Conservation (phyloP, 371 early-diverging fungal species). For the Paraphysoderma sedebokerense region DNA sequence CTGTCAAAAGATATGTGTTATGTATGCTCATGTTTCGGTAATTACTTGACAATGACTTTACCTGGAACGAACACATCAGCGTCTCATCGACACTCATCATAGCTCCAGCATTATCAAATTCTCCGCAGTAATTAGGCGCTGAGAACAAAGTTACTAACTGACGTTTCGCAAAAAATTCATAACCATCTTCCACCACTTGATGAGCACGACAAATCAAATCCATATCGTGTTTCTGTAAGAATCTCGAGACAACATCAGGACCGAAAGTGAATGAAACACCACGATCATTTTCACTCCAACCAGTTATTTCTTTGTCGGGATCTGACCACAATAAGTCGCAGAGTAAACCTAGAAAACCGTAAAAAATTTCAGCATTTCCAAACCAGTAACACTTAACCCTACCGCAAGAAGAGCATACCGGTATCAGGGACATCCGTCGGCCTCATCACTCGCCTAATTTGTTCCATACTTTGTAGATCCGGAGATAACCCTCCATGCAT, state of each 20-base stretch:
- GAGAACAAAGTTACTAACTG: conserved; percentile 88
- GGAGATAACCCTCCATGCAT: conserved; percentile 97
- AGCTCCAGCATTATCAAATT: conserved; percentile 91
- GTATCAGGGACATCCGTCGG: conserved; percentile 94
- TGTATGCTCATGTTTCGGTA: conserved; percentile 10
- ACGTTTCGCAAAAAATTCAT: conserved; percentile 85
- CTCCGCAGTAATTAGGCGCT: conserved; percentile 92
- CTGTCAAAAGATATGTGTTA: not conserved
- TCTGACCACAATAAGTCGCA: conserved; percentile 96
- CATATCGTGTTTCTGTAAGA: conserved; percentile 81
- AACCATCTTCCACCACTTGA: conserved; percentile 92
- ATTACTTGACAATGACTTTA: conserved; percentile 2
- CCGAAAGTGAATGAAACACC: conserved; percentile 86
- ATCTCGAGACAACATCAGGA: conserved; percentile 64
- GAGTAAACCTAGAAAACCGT: conserved; percentile 42
- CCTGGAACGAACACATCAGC: conserved; percentile 72
- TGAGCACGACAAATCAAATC: conserved; percentile 88
- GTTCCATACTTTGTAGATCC: conserved; percentile 64
- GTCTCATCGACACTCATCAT: conserved; percentile 96
- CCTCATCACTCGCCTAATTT: conserved; percentile 73
- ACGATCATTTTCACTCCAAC: conserved; percentile 83
- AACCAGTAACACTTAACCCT: not conserved
- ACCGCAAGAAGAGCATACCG: conserved; percentile 25
- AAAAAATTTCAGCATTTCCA: not conserved
- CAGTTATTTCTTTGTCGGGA: conserved; percentile 66